Evolutionary conservation across 2,329 filamentous ascomycete genomes (phyloP).

Genomic region (Bisporella sp.): DNA sequence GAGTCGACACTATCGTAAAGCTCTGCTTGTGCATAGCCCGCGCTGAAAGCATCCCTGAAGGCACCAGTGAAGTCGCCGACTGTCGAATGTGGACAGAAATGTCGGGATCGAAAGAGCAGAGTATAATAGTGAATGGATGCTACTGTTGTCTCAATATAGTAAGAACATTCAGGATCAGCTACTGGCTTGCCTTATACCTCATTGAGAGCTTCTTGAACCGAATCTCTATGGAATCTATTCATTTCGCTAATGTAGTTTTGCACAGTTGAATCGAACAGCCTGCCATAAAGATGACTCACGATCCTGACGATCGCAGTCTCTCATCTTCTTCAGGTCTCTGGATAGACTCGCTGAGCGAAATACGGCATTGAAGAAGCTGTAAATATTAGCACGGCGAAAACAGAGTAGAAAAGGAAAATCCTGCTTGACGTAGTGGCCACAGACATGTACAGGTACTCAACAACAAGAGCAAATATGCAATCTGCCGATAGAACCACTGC

Average conservation of each 20-base stretch:
- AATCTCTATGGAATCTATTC: conserved; percentile 78
- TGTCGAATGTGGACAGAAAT: conserved; percentile 88
- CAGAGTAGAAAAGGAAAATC: conserved; percentile 21
- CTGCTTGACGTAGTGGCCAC: conserved; percentile 89
- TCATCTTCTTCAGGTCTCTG: conserved; percentile 78
- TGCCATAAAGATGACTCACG: conserved; percentile 77
- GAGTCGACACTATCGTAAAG: conserved; percentile 87
- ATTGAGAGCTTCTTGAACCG: conserved; percentile 95
- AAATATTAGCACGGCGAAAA: neutral
- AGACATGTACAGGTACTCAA: conserved; percentile 74
- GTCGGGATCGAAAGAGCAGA: conserved; percentile 92
- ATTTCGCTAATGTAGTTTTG: too few species aligned
- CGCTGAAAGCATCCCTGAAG: conserved; percentile 91
- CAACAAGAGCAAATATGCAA: conserved; percentile 80
- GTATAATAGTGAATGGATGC: conserved; percentile 99
- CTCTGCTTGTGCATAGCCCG: conserved; percentile 78
- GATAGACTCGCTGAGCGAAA: conserved; percentile 79
- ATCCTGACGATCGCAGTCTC: conserved; percentile 88
- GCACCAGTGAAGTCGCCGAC: conserved; percentile 92
- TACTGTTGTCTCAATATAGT: conserved; percentile 85
- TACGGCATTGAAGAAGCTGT: conserved; percentile 92
- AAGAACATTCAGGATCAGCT: conserved; percentile 93
- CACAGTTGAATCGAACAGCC: too few species aligned
- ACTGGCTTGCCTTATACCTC: conserved; percentile 97
- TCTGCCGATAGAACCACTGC: conserved; percentile 91